Evolutionary conservation across 2,329 filamentous ascomycete genomes (phyloP), one percentile per base, ranked within the genome.

Genomic region (Furcasterigmium sp.): DNA sequence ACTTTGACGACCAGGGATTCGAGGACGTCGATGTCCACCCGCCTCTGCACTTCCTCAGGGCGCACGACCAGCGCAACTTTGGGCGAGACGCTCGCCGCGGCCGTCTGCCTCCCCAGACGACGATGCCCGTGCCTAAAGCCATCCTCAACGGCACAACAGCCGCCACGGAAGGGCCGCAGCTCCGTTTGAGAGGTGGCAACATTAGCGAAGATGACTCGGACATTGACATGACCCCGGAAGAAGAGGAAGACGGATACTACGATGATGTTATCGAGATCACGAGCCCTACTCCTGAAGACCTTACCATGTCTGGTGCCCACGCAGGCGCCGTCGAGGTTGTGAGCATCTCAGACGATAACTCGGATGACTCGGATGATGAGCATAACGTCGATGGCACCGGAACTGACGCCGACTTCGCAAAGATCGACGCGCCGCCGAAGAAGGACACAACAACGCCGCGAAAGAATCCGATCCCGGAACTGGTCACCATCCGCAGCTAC

Each of bases 41-140:
- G 5, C 62, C 57, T 2, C 23, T 64, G n/a, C 59, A 64, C 34
- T 61, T 63, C 11, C 53, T 61, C 15, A 56, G 59, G 1, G 59
- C 54, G 0, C 54, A 64, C 35, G 46, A 56, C 2, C 42, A 48
- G 17, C 56, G 59, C 7, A 61, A 57, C 41, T 63, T 53, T 53
- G 60, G 59, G 8, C 44, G 50, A 3, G 59, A 59, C 9, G 23
- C 26, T 1, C 41, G 54, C 18, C 42, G 43, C 43, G 50, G 60
- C 53, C 49, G 46, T 45, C 41, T 42, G 32, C 17, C 36, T 13
- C 15, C 20, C 5, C 46, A 34, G 25, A 43, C 23, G 23, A 48
- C 43, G 3, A 39, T 48, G 5, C 41, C 45, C n/a, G 42, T 50
- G 13, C 37, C 41, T 8, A 29, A 35, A n/a, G 40, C 45, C 6